A percentile compares a stretch with the other conserved stretches of the same genome.
These are phyloP conservation scores for Pleurotus citrinopileatus DNA, from an alignment of 768 basidiomycete genomes.

Conservation along the genomic window DNA sequence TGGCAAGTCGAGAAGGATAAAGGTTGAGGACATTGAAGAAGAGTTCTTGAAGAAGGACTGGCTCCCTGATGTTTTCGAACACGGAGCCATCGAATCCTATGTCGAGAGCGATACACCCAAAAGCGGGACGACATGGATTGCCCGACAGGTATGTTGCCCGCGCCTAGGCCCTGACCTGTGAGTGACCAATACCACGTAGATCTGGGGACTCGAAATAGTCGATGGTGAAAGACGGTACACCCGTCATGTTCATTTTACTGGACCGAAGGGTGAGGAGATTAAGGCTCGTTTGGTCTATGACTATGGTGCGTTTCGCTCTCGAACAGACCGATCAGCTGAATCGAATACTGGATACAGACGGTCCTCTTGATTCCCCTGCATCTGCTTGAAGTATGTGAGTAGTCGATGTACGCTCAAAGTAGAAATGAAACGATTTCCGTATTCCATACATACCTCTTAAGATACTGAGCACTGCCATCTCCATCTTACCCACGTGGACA, in stretches of 20 bases:
- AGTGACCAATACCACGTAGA: slow-evolving; percentile 19
- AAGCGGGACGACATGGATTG: slow-evolving; percentile 60
- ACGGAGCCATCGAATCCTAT: slow-evolving; percentile 43
- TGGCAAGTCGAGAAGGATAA: slow-evolving; percentile 50
- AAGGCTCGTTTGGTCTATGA: slow-evolving; percentile 61
- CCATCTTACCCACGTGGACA: too few relatives aligned
- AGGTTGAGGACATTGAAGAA: slow-evolving; percentile 43
- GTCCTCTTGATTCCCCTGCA: neutral
- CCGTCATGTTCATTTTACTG: slow-evolving; percentile 61
- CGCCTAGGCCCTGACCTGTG: neutral
- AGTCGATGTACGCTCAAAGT: too few relatives aligned
- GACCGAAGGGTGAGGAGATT: slow-evolving; percentile 55
- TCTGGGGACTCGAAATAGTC: slow-evolving; percentile 65
- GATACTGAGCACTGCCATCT: too few relatives aligned
- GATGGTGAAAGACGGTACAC: slow-evolving; percentile 59
- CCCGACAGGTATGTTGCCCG: slow-evolving; percentile 47
- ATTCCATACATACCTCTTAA: too few relatives aligned
- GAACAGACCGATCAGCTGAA: neutral
- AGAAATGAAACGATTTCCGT: too few relatives aligned
- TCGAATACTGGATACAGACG: neutral
- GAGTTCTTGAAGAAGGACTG: slow-evolving; percentile 40
- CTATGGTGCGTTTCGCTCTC: slow-evolving; percentile 45
- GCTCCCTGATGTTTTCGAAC: slow-evolving; percentile 37
- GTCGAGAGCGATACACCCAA: slow-evolving; percentile 62
- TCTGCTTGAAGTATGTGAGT: neutral